Percentiles rank a stretch among this genome's conserved stretches.
Conservation (phyloP, 768 basidiomycete genomes). For the Dacryopinax primogenitus region DNA sequence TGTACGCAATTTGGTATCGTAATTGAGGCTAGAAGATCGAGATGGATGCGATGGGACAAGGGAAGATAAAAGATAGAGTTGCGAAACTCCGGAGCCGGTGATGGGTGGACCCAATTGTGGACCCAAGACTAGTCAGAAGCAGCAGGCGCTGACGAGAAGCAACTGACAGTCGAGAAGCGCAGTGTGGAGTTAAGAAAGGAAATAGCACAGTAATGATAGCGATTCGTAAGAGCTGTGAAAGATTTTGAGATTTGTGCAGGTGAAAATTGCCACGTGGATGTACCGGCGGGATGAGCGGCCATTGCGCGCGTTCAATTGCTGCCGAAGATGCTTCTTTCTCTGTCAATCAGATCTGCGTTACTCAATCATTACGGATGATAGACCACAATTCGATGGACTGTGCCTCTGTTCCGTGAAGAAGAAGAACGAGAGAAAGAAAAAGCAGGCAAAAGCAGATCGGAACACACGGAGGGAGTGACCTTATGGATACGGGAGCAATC, state of each 20-base stretch:
- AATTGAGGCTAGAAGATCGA: not conserved
- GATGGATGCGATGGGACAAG: not conserved
- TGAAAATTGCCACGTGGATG: not conserved
- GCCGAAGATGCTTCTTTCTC: too few species aligned
- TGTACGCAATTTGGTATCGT: too few species aligned
- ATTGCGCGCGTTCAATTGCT: too few species aligned
- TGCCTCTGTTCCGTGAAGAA: not conserved
- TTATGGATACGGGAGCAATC: not conserved
- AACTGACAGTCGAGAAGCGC: not conserved
- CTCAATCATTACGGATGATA: too few species aligned
- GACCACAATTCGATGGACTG: not conserved
- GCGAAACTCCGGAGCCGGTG: not conserved
- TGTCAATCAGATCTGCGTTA: too few species aligned
- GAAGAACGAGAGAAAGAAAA: not conserved
- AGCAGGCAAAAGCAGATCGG: not conserved
- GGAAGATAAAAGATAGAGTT: not conserved
- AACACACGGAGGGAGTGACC: not conserved
- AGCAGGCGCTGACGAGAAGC: not conserved
- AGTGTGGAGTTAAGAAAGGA: not conserved
- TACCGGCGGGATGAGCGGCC: not conserved
- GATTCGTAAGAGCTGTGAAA: conserved; percentile 1
- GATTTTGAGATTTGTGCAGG: not conserved
- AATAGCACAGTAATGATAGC: not conserved
- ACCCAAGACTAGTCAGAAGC: conserved; percentile 7
- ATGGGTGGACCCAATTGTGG: conserved; percentile 10